Percentiles rank a stretch among this genome's conserved stretches.
Conservation (phyloP, 371 early-diverging fungal species). For the Rhizopus sp. region DNA sequence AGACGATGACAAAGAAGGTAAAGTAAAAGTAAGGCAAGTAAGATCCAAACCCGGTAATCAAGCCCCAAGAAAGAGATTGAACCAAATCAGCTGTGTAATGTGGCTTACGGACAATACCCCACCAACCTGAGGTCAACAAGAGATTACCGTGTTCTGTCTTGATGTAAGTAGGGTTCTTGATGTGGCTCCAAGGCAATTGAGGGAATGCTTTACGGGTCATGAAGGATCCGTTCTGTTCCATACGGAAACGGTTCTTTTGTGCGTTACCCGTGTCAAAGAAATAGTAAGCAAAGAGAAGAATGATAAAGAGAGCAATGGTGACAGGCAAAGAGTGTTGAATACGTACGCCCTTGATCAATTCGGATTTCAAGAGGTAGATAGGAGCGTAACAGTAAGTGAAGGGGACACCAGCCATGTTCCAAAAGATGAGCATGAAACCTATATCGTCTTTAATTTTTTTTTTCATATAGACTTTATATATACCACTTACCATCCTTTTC, state of each 20-base stretch:
- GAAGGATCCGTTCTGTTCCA: constrained; percentile 66
- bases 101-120: constrained; percentile 83
- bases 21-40: constrained; percentile 89
- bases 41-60: constrained; percentile 75
- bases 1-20: constrained; percentile 76
- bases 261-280: constrained; percentile 73
- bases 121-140: constrained; percentile 85
- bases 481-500: constrained; percentile 60
- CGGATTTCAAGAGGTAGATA: constrained; percentile 53
- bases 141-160: constrained; percentile 75
- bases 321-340: constrained; percentile 43
- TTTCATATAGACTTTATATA: background rate
- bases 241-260: constrained; percentile 90
- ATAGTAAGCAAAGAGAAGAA: constrained; percentile 48
- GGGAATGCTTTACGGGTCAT: constrained; percentile 63
- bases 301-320: constrained; percentile 40
- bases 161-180: constrained; percentile 76
- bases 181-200: constrained; percentile 65
- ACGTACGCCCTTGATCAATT: constrained; percentile 40
- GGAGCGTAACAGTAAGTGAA: constrained; percentile 63
- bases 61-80: constrained; percentile 82
- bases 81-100: constrained; percentile 87
- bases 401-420: constrained; percentile 65
- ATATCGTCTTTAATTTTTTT: background rate
- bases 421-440: constrained; percentile 65